Evolutionary conservation across 352 stramenopile species (phyloP).

Genomic region (Globisporangium cystogenes): DNA sequence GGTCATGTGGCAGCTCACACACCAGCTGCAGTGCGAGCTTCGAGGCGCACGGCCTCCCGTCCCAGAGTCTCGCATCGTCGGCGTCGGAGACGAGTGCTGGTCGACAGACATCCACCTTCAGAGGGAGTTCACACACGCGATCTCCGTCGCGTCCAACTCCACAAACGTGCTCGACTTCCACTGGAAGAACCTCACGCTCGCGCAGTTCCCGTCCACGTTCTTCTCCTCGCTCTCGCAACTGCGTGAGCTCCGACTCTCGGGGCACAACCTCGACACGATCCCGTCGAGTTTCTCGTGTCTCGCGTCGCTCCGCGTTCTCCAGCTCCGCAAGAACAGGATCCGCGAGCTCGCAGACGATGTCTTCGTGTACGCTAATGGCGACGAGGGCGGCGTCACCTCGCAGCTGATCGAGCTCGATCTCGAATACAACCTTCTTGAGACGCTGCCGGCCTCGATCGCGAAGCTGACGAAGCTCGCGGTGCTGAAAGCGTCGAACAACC

Average conservation of each 20-base stretch:
- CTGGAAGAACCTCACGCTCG: constrained; percentile 52
- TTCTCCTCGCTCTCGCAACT: constrained; percentile 35
- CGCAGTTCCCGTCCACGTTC: constrained; percentile 39
- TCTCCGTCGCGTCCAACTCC: constrained; percentile 26
- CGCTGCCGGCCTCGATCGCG: constrained; percentile 34
- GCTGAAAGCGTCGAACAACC: constrained; percentile 46
- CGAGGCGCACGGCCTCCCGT: constrained; percentile 27
- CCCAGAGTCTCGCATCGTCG: constrained; percentile 29
- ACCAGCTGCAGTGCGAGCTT: constrained; percentile 40
- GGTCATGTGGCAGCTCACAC: constrained; percentile 48
- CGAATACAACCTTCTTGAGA: constrained; percentile 53
- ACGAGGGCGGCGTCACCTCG: neutral
- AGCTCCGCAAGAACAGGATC: constrained; percentile 61
- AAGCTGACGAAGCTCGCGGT: constrained; percentile 33
- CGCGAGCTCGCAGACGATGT: constrained; percentile 32
- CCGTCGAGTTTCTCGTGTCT: constrained; percentile 32
- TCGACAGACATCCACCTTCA: constrained; percentile 68
- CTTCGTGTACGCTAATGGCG: constrained; percentile 14
- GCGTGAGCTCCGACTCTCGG: constrained; percentile 55
- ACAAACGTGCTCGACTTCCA: constrained; percentile 50
- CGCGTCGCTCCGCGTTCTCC: constrained; percentile 40
- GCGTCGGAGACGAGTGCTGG: constrained; percentile 51
- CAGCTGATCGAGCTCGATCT: constrained; percentile 53
- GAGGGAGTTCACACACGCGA: constrained; percentile 36
- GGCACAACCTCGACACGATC: constrained; percentile 37